Percentiles rank a stretch among this genome's conserved stretches.
phyloP scores from a whole-genome alignment of 1,284 basidiomycete species.

The Trametes pubescens region DNA sequence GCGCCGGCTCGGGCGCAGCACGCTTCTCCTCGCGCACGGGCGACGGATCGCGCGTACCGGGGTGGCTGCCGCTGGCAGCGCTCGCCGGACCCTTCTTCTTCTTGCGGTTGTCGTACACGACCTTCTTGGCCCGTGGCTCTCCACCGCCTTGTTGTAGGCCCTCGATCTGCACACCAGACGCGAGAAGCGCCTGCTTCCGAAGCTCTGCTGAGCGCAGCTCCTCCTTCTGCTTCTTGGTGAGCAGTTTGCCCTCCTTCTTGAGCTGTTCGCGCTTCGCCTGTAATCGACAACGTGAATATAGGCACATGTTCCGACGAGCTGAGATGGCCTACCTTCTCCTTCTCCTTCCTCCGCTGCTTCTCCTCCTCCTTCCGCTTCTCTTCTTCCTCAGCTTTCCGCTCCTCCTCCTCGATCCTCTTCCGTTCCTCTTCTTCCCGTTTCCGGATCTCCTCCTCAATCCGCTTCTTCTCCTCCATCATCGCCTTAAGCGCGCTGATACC shows the following conservation, averaged over 20 bases:
- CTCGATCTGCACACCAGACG: conserved; percentile 90
- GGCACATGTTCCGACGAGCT: conserved; percentile 5
- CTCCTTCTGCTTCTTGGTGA: conserved; percentile 97
- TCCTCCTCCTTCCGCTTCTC: conserved; percentile 81
- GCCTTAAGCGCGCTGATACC: conserved; percentile 81
- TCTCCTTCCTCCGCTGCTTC: conserved; percentile 86
- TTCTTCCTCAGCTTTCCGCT: conserved; percentile 80
- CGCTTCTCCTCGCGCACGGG: conserved; percentile 58
- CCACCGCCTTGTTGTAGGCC: conserved; percentile 72
- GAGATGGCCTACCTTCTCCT: conserved; percentile 77
- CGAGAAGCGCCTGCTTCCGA: conserved; percentile 89
- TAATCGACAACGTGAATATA: conserved; percentile 5
- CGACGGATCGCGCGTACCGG: conserved; percentile 46
- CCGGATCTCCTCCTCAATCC: conserved; percentile 82
- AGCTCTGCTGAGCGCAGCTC: conserved; percentile 93
- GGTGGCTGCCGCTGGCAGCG: conserved; percentile 50
- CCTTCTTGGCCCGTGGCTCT: conserved; percentile 66
- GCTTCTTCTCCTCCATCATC: conserved; percentile 90
- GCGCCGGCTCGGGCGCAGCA: conserved; percentile 55
- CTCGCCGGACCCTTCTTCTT: conserved; percentile 67
- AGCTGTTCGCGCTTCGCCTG: conserved; percentile 86
- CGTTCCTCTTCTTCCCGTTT: conserved; percentile 78
- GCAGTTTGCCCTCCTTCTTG: conserved; percentile 89
- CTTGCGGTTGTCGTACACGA: conserved; percentile 86
- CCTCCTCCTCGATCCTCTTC: conserved; percentile 85